Evolutionary conservation across 768 basidiomycete species (phyloP).

Genomic region (Cantharellus anzutake): DNA sequence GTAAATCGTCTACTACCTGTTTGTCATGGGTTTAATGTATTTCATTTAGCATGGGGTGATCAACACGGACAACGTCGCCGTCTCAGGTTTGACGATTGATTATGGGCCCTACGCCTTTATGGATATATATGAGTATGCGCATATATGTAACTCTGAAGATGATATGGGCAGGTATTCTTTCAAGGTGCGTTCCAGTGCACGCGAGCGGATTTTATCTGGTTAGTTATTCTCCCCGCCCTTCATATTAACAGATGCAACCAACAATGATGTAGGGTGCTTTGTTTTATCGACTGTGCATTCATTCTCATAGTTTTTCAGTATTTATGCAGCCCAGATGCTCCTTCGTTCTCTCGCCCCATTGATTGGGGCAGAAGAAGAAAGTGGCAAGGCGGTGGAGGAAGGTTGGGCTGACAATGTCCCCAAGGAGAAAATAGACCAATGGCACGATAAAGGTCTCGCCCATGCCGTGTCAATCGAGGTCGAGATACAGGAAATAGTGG

Average conservation of each 20-base stretch:
- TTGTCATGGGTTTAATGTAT: neutral
- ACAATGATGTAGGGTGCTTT: constrained; percentile 42
- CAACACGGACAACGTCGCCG: constrained; percentile 75
- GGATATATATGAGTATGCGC: constrained; percentile 72
- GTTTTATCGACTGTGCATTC: neutral
- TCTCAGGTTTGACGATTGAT: constrained; percentile 30
- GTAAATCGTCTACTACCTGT: neutral
- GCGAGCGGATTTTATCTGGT: neutral
- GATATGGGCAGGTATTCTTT: constrained; percentile 62
- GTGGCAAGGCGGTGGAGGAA: constrained; percentile 25
- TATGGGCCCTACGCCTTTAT: constrained; percentile 80
- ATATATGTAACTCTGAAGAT: constrained; percentile 87
- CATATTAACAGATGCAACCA: constrained; percentile 37
- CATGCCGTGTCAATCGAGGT: constrained; percentile 42
- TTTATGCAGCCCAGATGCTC: constrained; percentile 63
- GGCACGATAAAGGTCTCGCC: constrained; percentile 36
- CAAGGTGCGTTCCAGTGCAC: constrained; percentile 18
- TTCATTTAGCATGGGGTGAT: constrained; percentile 58
- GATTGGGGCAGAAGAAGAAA: constrained; percentile 60
- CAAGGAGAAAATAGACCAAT: constrained; percentile 36
- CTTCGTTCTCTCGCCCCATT: constrained; percentile 66
- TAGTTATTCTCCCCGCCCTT: neutral
- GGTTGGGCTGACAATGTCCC: constrained; percentile 47
- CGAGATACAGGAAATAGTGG: constrained; percentile 37
- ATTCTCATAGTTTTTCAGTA: constrained; percentile 18